Conservation (phyloP, 1,284 basidiomycete species). For the Ceratobasidium theobromae region DNA sequence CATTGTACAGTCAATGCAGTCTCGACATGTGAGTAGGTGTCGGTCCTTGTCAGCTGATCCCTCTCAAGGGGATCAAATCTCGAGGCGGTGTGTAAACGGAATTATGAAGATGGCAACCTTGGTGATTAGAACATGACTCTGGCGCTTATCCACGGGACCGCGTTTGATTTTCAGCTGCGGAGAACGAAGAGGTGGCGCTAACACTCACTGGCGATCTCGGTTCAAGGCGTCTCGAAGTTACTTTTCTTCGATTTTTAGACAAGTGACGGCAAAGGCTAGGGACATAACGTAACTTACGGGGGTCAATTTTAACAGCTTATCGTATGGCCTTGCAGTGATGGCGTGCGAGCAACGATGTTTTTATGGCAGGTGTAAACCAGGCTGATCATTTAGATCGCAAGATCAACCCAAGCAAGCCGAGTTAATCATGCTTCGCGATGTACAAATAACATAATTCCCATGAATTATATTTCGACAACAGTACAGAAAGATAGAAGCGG, state of each 20-base stretch:
- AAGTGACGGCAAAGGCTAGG: too few relatives aligned
- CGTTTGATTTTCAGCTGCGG: too few relatives aligned
- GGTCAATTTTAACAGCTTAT: too few relatives aligned
- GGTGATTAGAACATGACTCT: neutral
- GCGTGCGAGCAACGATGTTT: too few relatives aligned
- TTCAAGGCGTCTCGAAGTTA: too few relatives aligned
- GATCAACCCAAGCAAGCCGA: neutral
- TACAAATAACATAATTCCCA: slow-evolving; percentile 21
- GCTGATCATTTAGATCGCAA: too few relatives aligned
- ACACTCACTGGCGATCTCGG: too few relatives aligned
- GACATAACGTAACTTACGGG: too few relatives aligned
- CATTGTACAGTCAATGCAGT: neutral
- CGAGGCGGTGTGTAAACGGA: neutral
- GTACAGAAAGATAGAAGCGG: slow-evolving; percentile 8
- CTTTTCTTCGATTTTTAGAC: too few relatives aligned
- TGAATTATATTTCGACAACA: slow-evolving; percentile 30
- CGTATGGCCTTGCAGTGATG: too few relatives aligned
- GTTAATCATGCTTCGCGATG: neutral
- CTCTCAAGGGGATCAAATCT: slow-evolving; percentile 21
- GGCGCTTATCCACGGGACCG: slow-evolving; percentile 3
- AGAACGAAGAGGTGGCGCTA: too few relatives aligned
- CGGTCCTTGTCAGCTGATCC: slow-evolving; percentile 24
- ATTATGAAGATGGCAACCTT: neutral
- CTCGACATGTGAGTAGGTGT: slow-evolving; percentile 27
- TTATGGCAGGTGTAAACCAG: too few relatives aligned